Conservation (phyloP, 305 asterid species). For the Andrographis paniculata region DNA sequence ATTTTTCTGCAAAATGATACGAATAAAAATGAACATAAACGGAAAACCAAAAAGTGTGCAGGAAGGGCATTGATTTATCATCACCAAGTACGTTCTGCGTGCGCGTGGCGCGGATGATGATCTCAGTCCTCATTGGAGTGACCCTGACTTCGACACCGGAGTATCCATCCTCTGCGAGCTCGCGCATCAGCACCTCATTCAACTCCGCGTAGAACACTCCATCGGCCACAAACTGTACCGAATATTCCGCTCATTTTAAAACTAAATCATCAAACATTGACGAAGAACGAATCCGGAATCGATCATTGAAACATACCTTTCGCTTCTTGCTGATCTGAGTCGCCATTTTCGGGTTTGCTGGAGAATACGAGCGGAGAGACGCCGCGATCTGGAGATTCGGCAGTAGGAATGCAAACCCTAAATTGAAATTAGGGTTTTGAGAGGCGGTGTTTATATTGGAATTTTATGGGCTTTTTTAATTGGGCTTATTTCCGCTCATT, state of each 20-base stretch:
- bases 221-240: constrained; percentile 40
- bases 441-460: not conserved
- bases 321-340: constrained; percentile 50
- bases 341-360: constrained; percentile 21
- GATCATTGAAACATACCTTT: constrained; percentile 24
- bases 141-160: constrained; percentile 63
- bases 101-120: constrained; percentile 63
- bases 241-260: not conserved
- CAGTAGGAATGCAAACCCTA: constrained; percentile 5
- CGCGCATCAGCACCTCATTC: constrained; percentile 47
- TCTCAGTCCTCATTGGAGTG: constrained; percentile 56
- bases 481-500: not conserved
- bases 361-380: not conserved
- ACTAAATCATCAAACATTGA: not conserved
- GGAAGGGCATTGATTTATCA: not conserved
- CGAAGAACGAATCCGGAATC: not conserved
- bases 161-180: constrained; percentile 56
- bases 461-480: not conserved
- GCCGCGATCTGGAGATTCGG: constrained; percentile 5
- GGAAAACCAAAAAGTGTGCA: too few relatives aligned
- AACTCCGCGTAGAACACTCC: constrained; percentile 50
- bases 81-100: constrained; percentile 58
- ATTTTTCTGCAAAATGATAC: too few relatives aligned
- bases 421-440: constrained; percentile 15
- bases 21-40: too few relatives aligned